Evolutionary conservation across 805 yeast species (phyloP), one percentile per base, ranked within the genome.

Genomic region (Zygotorulaspora danielsina): DNA sequence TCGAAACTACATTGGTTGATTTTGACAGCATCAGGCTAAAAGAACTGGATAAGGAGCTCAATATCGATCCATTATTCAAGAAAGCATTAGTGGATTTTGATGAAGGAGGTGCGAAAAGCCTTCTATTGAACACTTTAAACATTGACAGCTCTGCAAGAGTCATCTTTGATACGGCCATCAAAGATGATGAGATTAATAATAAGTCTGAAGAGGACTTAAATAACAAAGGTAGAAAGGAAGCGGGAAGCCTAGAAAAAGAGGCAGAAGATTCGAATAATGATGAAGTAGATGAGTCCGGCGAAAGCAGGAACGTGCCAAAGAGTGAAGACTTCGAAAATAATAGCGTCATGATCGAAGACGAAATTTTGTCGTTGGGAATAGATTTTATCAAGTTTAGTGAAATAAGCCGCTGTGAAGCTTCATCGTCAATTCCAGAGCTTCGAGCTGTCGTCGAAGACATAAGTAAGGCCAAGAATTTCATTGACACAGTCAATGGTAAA

Each of bases 31-130:
- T 82, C 8, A 66, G 63, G 44, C 58, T 78, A 49, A 77, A 75
- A 50, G 73, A 76, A 42, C 60, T 79, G 34, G 87, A 81, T 35
- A 76, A 76, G 54, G 87, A 80, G 51, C 59, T 79, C 16, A 72
- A 72, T 24, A 78, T 81, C 25, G 90, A 84, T 60, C 90, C 90
- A 0, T 65, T 84, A 19, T 84, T 84, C 59, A 81, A 80, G 49
- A 81, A 79, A 53, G 82, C 86, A 0, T 64, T 83, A 35, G 78
- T 87, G 0, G 89, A 82, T 37, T 83, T 83, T 50, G 93, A 84
- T 57, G 90, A 83, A 63, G 89, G 89, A 27, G 90, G 93, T 2
- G 81, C 90, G 6, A 83, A 80, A 53, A 76, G 84, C 43, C 64
- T 84, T 35, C 60, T 83, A 30, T 56, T 81, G 45, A 83, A 83